These are phyloP conservation scores for Aspergillus ellipticus DNA, from an alignment of 495 filamentous ascomycete genomes.

Conservation along the genomic window DNA sequence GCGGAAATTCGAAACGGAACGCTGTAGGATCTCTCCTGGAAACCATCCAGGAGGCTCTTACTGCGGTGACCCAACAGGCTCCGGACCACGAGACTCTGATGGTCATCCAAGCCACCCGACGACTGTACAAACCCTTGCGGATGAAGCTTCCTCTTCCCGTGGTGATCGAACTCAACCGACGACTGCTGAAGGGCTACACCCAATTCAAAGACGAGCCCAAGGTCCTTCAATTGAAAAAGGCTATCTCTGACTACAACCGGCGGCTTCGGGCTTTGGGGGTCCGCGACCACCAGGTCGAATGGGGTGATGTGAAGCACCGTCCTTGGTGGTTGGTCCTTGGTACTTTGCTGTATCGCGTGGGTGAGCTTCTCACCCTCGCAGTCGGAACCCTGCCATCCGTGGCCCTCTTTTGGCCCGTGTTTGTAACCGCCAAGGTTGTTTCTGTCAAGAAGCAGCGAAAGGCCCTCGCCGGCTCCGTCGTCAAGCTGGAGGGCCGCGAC, in stretches of 20 bases:
- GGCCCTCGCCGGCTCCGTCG: constrained; percentile 85
- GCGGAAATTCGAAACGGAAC: constrained; percentile 64
- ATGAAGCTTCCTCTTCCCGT: constrained; percentile 92
- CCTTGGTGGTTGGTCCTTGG: constrained; percentile 58
- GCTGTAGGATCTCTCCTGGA: constrained; percentile 80
- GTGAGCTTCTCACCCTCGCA: constrained; percentile 70
- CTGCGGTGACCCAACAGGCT: constrained; percentile 85
- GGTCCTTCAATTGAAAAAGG: constrained; percentile 72
- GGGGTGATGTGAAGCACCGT: constrained; percentile 61
- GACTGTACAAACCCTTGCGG: constrained; percentile 88
- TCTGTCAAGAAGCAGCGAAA: constrained; percentile 87
- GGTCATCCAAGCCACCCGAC: constrained; percentile 91
- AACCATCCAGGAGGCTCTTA: constrained; percentile 77
- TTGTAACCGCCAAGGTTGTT: constrained; percentile 82
- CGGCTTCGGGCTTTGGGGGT: constrained; percentile 81
- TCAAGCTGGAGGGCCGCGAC: constrained; percentile 90
- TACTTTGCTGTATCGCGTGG: constrained; percentile 74
- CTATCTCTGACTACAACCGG: constrained; percentile 82
- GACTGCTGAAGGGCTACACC: constrained; percentile 86
- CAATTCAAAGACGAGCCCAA: constrained; percentile 89
- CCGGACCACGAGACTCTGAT: constrained; percentile 98
- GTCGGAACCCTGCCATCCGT: constrained; percentile 84
- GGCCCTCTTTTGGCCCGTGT: constrained; percentile 85
- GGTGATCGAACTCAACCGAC: constrained; percentile 93
- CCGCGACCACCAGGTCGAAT: constrained; percentile 93